Evolutionary conservation across 2,329 filamentous ascomycete species (phyloP).

Genomic region (Phialocephala sp.): DNA sequence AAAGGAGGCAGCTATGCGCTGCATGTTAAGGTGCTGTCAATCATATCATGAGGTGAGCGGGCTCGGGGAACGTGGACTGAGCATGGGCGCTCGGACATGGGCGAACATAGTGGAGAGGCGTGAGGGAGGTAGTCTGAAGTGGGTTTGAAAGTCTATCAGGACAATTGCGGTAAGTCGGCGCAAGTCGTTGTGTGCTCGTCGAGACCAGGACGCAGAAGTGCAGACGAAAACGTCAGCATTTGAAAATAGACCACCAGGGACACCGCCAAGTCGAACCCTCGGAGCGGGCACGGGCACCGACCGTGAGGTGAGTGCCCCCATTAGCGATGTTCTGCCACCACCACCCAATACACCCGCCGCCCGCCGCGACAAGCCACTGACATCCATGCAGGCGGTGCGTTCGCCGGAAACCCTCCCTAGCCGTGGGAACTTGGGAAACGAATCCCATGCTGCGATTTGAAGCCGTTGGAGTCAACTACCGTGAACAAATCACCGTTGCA

Average conservation of each 20-base stretch:
- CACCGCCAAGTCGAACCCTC: not conserved
- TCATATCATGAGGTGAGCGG: slow-evolving; percentile 1
- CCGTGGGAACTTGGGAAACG: not conserved
- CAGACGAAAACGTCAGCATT: slow-evolving; percentile 3
- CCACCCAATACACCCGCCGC: not conserved
- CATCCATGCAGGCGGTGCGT: slow-evolving; percentile 4
- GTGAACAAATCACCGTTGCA: not conserved
- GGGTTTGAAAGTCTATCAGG: not conserved
- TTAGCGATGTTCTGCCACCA: not conserved
- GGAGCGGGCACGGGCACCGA: slow-evolving; percentile 2
- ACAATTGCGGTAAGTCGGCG: slow-evolving; percentile 5
- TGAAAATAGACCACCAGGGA: not conserved
- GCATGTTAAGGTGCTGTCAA: no score
- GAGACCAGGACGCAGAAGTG: no score
- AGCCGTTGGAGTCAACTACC: slow-evolving; percentile 11
- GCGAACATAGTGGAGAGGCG: not conserved
- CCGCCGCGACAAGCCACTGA: not conserved
- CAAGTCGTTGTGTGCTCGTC: not conserved
- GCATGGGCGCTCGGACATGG: not conserved
- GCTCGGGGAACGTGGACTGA: not conserved
- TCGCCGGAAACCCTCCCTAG: not conserved
- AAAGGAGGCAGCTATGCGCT: not conserved
- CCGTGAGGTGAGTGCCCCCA: not conserved
- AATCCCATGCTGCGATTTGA: not conserved
- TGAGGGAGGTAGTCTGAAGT: not conserved